Conservation (phyloP, 202 grass and related monocot species). For the Elaeis oleifera region DNA sequence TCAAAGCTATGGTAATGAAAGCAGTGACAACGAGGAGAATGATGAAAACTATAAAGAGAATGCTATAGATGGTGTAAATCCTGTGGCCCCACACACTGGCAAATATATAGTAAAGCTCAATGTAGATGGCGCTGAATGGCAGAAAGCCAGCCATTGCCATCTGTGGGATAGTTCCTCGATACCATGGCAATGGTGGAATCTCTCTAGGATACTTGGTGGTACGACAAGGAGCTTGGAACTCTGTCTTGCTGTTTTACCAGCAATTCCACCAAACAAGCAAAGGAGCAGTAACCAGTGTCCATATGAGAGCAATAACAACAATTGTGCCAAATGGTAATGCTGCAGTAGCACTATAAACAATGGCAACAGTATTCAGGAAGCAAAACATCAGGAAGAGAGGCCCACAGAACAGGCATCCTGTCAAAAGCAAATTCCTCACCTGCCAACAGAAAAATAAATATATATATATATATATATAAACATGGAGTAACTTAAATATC, state of each 20-base stretch:
- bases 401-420: conserved; percentile 84
- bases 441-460: conserved; percentile 20
- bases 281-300: conserved; percentile 91
- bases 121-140: conserved; percentile 95
- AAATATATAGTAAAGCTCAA: conserved; percentile 98
- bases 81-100: conserved; percentile 97
- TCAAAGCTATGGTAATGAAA: conserved; percentile 93
- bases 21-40: conserved; percentile 92
- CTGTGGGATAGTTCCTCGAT: conserved; percentile 66
- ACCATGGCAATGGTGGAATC: conserved; percentile 84
- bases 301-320: conserved; percentile 92
- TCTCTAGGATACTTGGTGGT: conserved; percentile 93
- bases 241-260: conserved; percentile 88
- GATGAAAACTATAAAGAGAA: conserved; percentile 94
- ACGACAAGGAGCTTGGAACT: conserved; percentile 89
- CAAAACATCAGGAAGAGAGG: conserved; percentile 95
- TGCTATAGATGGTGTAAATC: conserved; percentile 99
- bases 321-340: conserved; percentile 93
- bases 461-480: not conserved
- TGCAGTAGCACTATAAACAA: conserved; percentile 86
- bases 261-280: conserved; percentile 95
- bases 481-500: conserved; percentile 8
- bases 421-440: conserved; percentile 94
- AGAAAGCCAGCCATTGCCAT: conserved; percentile 98
- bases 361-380: conserved; percentile 95